phyloP scores from a whole-genome alignment of 345 rosid genomes.

The Pseudoturritis turrita region DNA sequence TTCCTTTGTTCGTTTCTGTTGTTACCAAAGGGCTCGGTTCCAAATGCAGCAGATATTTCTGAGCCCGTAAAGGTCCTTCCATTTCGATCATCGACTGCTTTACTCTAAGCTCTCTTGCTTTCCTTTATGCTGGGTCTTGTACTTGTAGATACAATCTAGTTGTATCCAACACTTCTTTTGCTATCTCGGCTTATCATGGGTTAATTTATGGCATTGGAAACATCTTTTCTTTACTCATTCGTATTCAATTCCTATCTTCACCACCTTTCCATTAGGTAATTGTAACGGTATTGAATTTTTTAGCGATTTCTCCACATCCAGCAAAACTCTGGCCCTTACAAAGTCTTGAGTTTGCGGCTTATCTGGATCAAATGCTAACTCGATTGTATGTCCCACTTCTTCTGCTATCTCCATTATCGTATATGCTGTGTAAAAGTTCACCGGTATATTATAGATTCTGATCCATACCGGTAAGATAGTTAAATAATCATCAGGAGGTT shows the following conservation, averaged over 20 bases:
- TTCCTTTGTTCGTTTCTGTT: background rate
- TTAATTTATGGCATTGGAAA: background rate
- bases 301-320: too few relatives aligned
- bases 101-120: background rate
- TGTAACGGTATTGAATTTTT: too few relatives aligned
- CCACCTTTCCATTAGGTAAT: background rate
- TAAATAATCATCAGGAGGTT: too few relatives aligned
- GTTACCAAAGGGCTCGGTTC: background rate
- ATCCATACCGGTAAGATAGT: too few relatives aligned
- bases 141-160: background rate
- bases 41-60: too few relatives aligned
- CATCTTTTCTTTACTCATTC: background rate
- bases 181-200: background rate
- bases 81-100: background rate
- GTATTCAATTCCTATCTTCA: background rate
- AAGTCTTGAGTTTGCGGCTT: too few relatives aligned
- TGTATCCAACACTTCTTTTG: background rate
- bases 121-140: background rate
- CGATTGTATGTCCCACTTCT: too few relatives aligned
- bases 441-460: too few relatives aligned
- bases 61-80: background rate
- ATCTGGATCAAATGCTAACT: too few relatives aligned
- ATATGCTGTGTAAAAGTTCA: too few relatives aligned
- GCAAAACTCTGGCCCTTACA: too few relatives aligned
- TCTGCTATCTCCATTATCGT: too few relatives aligned